phyloP scores from a whole-genome alignment of 2,329 filamentous ascomycete genomes.

The Fusarium sp. region DNA sequence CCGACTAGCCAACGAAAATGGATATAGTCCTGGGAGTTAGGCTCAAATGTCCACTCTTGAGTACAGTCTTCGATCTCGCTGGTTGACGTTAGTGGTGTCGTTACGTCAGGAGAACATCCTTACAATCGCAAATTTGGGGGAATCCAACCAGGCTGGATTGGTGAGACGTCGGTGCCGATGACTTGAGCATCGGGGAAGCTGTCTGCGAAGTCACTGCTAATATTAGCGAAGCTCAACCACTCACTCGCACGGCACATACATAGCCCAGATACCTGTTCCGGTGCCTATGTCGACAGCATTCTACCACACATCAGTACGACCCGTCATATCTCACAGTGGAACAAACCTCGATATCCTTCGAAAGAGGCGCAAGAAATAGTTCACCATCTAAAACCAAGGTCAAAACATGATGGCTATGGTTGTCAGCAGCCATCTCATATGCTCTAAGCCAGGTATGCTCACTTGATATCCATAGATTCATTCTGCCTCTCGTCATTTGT shows the following conservation, averaged over 20 bases:
- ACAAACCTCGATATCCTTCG: constrained; percentile 19
- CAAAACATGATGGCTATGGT: constrained; percentile 29
- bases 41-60: constrained; percentile 35
- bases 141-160: constrained; percentile 34
- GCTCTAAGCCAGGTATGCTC: accelerated
- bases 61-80: constrained; percentile 41
- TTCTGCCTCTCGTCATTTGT: constrained; percentile 37
- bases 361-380: constrained; percentile 13
- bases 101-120: not conserved
- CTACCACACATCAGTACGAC: not conserved
- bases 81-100: accelerated
- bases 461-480: constrained; percentile 42
- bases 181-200: constrained; percentile 15
- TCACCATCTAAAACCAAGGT: constrained; percentile 27
- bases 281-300: constrained; percentile 33
- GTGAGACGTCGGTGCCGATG: constrained; percentile 35
- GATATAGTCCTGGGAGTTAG: constrained; percentile 31
- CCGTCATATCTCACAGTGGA: accelerated
- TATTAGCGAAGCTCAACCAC: accelerated
- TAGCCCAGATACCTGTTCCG: constrained; percentile 39
- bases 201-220: constrained; percentile 31
- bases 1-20: constrained; percentile 38
- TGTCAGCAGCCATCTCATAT: not conserved
- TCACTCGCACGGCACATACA: not conserved
- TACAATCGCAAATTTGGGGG: constrained; percentile 33